Conservation (phyloP, 1,284 basidiomycete genomes). For the Microbotryum scabiosae region DNA sequence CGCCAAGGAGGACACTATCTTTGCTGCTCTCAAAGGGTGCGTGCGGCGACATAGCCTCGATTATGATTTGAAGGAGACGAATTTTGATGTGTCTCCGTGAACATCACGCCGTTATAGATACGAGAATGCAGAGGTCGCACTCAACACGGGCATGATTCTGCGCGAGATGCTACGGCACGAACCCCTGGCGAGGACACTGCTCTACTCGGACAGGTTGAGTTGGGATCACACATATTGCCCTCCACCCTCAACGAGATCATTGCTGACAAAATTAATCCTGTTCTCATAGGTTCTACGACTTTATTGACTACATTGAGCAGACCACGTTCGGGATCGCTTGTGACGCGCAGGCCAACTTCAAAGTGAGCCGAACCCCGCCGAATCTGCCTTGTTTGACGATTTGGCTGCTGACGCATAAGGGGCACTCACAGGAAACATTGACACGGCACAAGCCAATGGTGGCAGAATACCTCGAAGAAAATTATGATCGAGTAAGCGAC, state of each 20-base stretch:
- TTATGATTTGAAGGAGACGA: neutral
- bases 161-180: constrained; percentile 96
- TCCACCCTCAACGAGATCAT: constrained; percentile 1
- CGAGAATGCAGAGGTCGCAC: constrained; percentile 83
- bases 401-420: neutral
- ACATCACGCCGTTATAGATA: constrained; percentile 48
- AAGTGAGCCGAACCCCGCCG: constrained; percentile 42
- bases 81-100: neutral
- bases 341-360: constrained; percentile 93
- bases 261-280: neutral
- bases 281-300: constrained; percentile 76
- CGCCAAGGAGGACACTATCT: constrained; percentile 77
- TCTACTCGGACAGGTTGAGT: constrained; percentile 78
- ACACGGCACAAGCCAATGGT: constrained; percentile 97
- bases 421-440: constrained; percentile 59
- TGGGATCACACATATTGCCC: no score
- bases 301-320: constrained; percentile 92
- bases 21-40: constrained; percentile 68
- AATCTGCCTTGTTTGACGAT: neutral
- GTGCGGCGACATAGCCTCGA: constrained; percentile 13
- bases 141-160: constrained; percentile 97
- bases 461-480: constrained; percentile 86
- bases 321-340: constrained; percentile 97
- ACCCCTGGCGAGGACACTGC: constrained; percentile 75
- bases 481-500: constrained; percentile 76